A percentile compares a stretch with the other conserved stretches of the same genome.
phyloP scores from a whole-genome alignment of 306 rosid species.

The Quillaja saponaria region DNA sequence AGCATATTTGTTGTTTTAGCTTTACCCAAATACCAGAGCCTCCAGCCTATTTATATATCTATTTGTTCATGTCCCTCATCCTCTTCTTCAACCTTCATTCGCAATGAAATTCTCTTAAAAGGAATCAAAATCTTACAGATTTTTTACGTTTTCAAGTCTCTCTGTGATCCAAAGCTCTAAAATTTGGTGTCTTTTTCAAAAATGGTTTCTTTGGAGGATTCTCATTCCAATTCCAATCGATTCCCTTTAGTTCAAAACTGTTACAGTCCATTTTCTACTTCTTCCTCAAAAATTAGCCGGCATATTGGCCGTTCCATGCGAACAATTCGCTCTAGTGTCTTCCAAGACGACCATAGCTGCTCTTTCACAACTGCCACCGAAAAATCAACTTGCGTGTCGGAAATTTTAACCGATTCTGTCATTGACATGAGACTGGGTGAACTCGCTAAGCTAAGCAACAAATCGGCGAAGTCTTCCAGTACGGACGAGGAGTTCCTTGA shows the following conservation, averaged over 20 bases:
- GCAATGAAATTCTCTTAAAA: conserved; percentile 37
- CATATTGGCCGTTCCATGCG: conserved; percentile 89
- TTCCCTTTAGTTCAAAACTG: conserved; percentile 49
- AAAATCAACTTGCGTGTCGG: conserved; percentile 60
- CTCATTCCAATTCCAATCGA: conserved; percentile 61
- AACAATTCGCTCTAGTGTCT: conserved; percentile 73
- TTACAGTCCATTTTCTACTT: conserved; percentile 40
- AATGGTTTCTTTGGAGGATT: conserved; percentile 86
- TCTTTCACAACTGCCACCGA: conserved; percentile 43
- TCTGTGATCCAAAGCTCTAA: conserved; percentile 6
- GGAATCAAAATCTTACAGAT: neutral
- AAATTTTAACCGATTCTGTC: conserved; percentile 76
- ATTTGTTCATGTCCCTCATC: conserved; percentile 8
- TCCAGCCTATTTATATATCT: neutral
- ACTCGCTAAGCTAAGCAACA: conserved; percentile 57
- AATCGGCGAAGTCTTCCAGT: conserved; percentile 39
- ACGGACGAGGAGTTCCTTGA: conserved; percentile 67
- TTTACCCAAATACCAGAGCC: conserved; percentile 27
- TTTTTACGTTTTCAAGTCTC: neutral
- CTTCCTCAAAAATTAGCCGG: conserved; percentile 56
- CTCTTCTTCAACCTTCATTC: conserved; percentile 31
- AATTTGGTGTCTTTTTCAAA: neutral
- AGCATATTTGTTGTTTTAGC: conserved; percentile 28
- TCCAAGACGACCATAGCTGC: conserved; percentile 56
- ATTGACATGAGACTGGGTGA: conserved; percentile 87